These are phyloP conservation scores for Podosphaera fusca DNA, from an alignment of 2,329 filamentous ascomycete genomes.

Conservation along the genomic window DNA sequence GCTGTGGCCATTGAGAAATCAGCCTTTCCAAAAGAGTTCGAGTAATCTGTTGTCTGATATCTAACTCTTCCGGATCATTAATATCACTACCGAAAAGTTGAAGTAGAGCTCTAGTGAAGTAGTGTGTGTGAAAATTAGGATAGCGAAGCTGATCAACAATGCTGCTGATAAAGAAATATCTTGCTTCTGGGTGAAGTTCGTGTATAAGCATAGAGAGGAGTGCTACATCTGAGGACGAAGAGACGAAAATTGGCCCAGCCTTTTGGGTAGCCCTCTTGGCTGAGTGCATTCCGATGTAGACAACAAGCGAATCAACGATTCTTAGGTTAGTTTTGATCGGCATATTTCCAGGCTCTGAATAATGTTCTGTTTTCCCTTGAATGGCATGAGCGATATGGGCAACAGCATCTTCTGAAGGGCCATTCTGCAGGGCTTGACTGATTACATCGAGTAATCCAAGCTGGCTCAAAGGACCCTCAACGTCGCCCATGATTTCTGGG, in stretches of 20 bases:
- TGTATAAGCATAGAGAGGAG: slow-evolving; percentile 56
- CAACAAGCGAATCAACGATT: slow-evolving; percentile 60
- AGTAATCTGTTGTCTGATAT: slow-evolving; percentile 77
- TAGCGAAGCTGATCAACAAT: slow-evolving; percentile 84
- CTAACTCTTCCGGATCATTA: slow-evolving; percentile 49
- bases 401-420: slow-evolving; percentile 47
- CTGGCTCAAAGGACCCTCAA: slow-evolving; percentile 24
- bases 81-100: slow-evolving; percentile 63
- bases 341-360: slow-evolving; percentile 42
- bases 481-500: slow-evolving; percentile 41
- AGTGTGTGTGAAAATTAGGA: slow-evolving; percentile 74
- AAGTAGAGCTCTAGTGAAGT: slow-evolving; percentile 69
- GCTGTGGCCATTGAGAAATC: slow-evolving; percentile 74
- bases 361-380: slow-evolving; percentile 30
- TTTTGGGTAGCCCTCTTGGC: slow-evolving; percentile 34
- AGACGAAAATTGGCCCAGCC: slow-evolving; percentile 38
- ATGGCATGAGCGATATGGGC: slow-evolving; percentile 57
- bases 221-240: slow-evolving; percentile 41
- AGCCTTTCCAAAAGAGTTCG: slow-evolving; percentile 73
- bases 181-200: slow-evolving; percentile 50
- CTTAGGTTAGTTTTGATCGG: slow-evolving; percentile 44
- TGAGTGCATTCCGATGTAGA: slow-evolving; percentile 57
- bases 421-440: slow-evolving; percentile 33
- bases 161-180: slow-evolving; percentile 64
- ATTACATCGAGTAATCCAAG: slow-evolving; percentile 35